These are phyloP conservation scores for Penicillium bialowiezense DNA, from an alignment of 495 filamentous ascomycete genomes.

Conservation along the genomic window DNA sequence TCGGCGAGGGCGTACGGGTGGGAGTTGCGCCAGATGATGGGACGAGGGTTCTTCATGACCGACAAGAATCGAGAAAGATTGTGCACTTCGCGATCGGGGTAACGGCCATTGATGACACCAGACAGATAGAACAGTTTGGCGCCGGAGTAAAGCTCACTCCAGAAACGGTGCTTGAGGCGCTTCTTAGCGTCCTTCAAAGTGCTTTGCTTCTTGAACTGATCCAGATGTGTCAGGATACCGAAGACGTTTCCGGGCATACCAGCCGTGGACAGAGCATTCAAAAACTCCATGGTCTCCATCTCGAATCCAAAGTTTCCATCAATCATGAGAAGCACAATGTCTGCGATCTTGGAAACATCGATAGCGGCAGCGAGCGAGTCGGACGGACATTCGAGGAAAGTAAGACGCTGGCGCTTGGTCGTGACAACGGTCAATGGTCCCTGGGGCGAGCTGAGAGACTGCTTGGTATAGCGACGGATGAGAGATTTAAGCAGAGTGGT, in stretches of 20 bases:
- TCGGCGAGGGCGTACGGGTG: conserved; percentile 93
- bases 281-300: conserved; percentile 99
- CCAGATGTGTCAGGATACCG: conserved; percentile 92
- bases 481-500: conserved; percentile 86
- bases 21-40: conserved; percentile 92
- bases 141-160: conserved; percentile 94
- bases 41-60: conserved; percentile 98
- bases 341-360: conserved; percentile 91
- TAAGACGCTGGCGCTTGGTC: conserved; percentile 86
- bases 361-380: conserved; percentile 91
- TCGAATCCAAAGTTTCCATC: conserved; percentile 98
- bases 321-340: conserved; percentile 96
- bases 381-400: conserved; percentile 94
- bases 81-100: conserved; percentile 94
- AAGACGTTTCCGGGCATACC: conserved; percentile 99
- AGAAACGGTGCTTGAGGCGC: conserved; percentile 89
- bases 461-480: conserved; percentile 91
- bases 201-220: conserved; percentile 90
- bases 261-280: conserved; percentile 82
- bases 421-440: conserved; percentile 95
- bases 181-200: conserved; percentile 90
- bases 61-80: conserved; percentile 92
- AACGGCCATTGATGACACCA: conserved; percentile 91
- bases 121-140: conserved; percentile 96
- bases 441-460: conserved; percentile 81